Evolutionary conservation across 116 monocot species (phyloP).

Genomic region (Papilionanthe hybrid): DNA sequence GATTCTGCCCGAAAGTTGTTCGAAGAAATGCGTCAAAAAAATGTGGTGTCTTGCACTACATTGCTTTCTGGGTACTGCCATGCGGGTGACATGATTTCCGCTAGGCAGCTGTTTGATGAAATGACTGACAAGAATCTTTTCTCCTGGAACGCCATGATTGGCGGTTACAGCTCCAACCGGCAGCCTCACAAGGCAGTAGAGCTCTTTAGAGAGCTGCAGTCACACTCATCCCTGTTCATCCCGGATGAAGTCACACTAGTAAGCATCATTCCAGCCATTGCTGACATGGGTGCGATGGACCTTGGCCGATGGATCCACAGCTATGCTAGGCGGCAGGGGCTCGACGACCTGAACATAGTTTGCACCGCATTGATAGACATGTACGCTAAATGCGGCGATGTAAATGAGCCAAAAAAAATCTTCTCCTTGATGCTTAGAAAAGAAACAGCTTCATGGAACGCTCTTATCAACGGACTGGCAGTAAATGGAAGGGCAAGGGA

Average conservation of each 20-base stretch:
- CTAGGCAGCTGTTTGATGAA: conserved; percentile 42
- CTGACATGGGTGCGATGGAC: conserved; percentile 30
- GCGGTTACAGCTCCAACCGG: conserved; percentile 48
- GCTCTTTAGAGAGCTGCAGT: conserved; percentile 40
- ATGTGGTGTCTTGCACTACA: conserved; percentile 60
- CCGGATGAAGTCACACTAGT: conserved; percentile 38
- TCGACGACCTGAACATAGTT: conserved; percentile 18
- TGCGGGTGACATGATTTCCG: conserved; percentile 31
- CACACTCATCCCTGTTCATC: conserved; percentile 8
- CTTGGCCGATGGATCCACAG: conserved; percentile 41
- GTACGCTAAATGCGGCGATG: conserved; percentile 50
- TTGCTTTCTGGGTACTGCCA: conserved; percentile 49
- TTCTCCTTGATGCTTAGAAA: conserved; percentile 20
- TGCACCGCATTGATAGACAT: conserved; percentile 35
- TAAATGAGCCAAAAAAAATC: conserved; percentile 26
- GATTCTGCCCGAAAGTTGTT: conserved; percentile 33
- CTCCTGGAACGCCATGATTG: conserved; percentile 60
- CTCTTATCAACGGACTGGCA: conserved; percentile 47
- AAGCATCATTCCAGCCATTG: conserved; percentile 42
- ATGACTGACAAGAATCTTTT: conserved; percentile 53
- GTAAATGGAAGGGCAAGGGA: conserved; percentile 28
- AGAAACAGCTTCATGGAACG: conserved; percentile 28
- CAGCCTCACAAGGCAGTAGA: conserved; percentile 32
- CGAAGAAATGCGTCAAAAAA: conserved; percentile 39
- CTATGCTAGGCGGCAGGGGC: conserved; percentile 19